phyloP scores from a whole-genome alignment of 495 filamentous ascomycete species.

The Trichoderma orchidacearum region DNA sequence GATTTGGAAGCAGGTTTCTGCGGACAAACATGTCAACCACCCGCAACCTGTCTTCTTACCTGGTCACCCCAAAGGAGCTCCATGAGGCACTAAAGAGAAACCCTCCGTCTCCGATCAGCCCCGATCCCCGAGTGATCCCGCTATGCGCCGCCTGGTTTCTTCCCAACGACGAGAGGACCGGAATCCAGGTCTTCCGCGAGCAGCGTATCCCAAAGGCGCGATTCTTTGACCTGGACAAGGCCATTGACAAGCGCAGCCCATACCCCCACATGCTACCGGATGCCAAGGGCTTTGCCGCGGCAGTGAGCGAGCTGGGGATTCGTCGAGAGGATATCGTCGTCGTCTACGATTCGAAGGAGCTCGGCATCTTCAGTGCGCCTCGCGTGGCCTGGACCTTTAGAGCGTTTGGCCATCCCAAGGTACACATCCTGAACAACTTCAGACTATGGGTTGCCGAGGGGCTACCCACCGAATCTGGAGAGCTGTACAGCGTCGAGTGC shows the following conservation, averaged over 20 bases:
- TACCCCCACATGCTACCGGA: constrained; percentile 97
- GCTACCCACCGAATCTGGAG: constrained; percentile 65
- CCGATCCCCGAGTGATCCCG: constrained; percentile 68
- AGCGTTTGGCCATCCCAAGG: constrained; percentile 79
- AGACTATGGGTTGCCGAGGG: constrained; percentile 75
- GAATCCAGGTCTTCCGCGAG: constrained; percentile 59
- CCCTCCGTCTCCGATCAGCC: constrained; percentile 56
- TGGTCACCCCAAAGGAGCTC: constrained; percentile 76
- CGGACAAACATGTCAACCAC: background rate
- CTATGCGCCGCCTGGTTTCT: constrained; percentile 93
- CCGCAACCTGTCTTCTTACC: constrained; percentile 53
- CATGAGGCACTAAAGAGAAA: constrained; percentile 64
- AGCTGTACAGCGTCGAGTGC: constrained; percentile 46
- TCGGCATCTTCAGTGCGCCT: constrained; percentile 88
- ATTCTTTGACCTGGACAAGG: constrained; percentile 92
- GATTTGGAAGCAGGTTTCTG: background rate
- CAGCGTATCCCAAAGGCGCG: constrained; percentile 71
- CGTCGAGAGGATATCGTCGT: constrained; percentile 75
- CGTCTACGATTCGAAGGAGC: constrained; percentile 78
- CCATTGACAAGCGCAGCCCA: constrained; percentile 73
- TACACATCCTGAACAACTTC: constrained; percentile 92
- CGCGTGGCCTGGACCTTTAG: constrained; percentile 85
- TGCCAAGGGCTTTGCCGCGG: constrained; percentile 62
- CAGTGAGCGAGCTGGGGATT: constrained; percentile 82
- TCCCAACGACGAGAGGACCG: constrained; percentile 77